Percentiles rank a stretch among this genome's conserved stretches.
These are phyloP conservation scores for Solanum rostratum DNA, from an alignment of 257 asterid genomes.

Conservation along the genomic window DNA sequence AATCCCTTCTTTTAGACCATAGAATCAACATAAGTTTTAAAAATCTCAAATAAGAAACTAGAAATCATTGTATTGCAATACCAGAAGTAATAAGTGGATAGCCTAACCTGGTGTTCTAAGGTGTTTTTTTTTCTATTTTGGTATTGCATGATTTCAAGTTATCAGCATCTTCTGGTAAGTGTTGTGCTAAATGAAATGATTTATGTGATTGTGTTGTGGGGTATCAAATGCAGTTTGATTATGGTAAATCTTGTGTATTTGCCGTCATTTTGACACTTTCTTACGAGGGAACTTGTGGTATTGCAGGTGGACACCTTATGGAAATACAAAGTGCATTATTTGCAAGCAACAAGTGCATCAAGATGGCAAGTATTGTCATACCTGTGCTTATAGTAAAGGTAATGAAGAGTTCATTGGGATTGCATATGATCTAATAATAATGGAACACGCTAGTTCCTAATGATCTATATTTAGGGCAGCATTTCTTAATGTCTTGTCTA, in stretches of 20 bases:
- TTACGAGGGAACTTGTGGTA: background rate
- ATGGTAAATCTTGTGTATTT: background rate
- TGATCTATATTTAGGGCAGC: background rate
- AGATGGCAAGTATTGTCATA: constrained; percentile 87
- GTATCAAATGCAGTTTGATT: background rate
- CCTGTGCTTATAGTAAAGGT: constrained; percentile 99
- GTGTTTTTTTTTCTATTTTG: background rate
- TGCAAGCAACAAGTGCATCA: constrained; percentile 99
- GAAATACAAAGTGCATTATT: constrained; percentile 56
- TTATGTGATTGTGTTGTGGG: background rate
- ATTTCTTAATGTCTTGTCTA: background rate
- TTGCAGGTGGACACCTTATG: constrained; percentile 95
- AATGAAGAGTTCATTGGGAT: background rate
- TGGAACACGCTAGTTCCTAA: background rate
- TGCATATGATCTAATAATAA: background rate
- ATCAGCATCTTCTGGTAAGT: background rate
- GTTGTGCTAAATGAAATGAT: background rate
- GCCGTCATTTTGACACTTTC: background rate
- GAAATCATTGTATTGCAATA: background rate
- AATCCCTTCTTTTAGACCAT: background rate
- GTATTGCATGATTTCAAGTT: background rate
- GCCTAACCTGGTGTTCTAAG: background rate
- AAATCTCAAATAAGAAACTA: background rate
- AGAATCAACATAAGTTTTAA: background rate
- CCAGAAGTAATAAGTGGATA: background rate